Evolutionary conservation across 441 rosid species (phyloP).

Genomic region (Populus hybrid): DNA sequence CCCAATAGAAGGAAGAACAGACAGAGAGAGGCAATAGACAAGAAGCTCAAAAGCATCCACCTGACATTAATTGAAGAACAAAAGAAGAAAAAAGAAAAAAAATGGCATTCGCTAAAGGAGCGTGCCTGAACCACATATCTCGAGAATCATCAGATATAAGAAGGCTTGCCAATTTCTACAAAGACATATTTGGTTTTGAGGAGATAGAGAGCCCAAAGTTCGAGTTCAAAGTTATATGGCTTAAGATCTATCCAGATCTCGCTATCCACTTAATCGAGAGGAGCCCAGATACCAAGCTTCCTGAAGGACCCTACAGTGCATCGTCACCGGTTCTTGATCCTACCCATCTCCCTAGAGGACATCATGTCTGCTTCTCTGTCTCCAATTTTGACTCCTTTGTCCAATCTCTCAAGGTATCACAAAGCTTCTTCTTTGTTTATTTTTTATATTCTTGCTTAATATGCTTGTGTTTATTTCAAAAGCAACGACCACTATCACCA

Average conservation of each 20-base stretch:
- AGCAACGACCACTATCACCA: neutral
- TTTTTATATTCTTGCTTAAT: neutral
- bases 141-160: conserved; percentile 68
- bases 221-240: conserved; percentile 74
- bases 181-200: conserved; percentile 79
- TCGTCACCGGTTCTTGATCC: conserved; percentile 53
- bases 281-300: conserved; percentile 53
- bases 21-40: neutral
- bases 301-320: conserved; percentile 81
- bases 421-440: neutral
- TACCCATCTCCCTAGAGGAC: conserved; percentile 70
- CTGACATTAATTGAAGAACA: neutral
- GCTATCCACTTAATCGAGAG: conserved; percentile 74
- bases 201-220: conserved; percentile 67
- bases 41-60: neutral
- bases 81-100: neutral
- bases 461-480: neutral
- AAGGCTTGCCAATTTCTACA: conserved; percentile 71
- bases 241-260: conserved; percentile 56
- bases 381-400: conserved; percentile 67
- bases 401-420: conserved; percentile 50
- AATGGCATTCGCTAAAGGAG: conserved; percentile 46
- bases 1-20: neutral
- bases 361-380: conserved; percentile 77
- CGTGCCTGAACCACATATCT: conserved; percentile 64